These are phyloP conservation scores for Allium cepa DNA, from an alignment of 106 monocot genomes.

Conservation along the genomic window DNA sequence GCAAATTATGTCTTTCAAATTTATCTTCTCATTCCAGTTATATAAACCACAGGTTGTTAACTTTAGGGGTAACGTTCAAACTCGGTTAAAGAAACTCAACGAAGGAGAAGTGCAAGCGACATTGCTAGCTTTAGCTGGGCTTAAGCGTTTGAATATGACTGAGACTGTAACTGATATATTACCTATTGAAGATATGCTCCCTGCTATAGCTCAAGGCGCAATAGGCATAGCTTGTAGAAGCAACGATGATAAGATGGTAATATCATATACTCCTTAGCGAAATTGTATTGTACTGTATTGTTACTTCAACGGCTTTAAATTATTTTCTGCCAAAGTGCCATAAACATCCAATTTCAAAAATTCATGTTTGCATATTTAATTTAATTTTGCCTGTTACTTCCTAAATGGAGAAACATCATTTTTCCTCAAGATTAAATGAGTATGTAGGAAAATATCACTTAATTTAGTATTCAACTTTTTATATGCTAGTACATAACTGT, in stretches of 20 bases:
- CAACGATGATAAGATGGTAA: conserved; percentile 87
- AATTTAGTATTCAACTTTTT: too few species aligned
- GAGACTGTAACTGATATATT: conserved; percentile 76
- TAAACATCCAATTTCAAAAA: too few species aligned
- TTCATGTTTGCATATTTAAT: too few species aligned
- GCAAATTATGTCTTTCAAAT: neutral
- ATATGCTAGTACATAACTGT: too few species aligned
- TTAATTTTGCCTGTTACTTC: too few species aligned
- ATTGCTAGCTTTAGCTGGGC: conserved; percentile 82
- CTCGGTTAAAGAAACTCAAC: conserved; percentile 68
- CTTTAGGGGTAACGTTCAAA: conserved; percentile 96
- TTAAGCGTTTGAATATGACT: conserved; percentile 81
- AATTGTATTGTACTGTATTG: too few species aligned
- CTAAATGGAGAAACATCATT: too few species aligned
- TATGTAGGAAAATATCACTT: too few species aligned
- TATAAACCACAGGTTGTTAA: conserved; percentile 70
- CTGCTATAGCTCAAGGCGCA: conserved; percentile 96
- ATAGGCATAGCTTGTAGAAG: conserved; percentile 98
- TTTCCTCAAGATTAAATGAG: too few species aligned
- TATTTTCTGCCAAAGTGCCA: too few species aligned
- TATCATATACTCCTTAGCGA: too few species aligned
- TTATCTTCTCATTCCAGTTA: neutral
- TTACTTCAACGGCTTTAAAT: too few species aligned
- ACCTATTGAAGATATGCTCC: conserved; percentile 92
- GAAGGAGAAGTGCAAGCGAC: conserved; percentile 90